Conservation (phyloP, 2,329 filamentous ascomycete genomes). For the Cryphonectria parasitica region DNA sequence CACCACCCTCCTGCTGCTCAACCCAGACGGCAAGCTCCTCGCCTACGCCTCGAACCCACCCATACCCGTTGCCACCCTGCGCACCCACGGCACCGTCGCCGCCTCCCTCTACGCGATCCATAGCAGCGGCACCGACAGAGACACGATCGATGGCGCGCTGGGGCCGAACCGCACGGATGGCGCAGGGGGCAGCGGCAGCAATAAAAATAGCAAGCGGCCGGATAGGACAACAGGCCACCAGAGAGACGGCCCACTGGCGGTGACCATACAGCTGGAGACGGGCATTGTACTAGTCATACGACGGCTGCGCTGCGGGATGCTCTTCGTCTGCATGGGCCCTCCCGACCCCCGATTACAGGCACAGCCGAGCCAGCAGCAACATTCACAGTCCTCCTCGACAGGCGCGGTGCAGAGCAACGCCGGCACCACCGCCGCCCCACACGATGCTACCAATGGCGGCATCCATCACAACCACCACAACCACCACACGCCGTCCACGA, state of each 20-base stretch:
- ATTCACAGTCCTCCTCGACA: constrained; percentile 4
- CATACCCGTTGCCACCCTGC: constrained; percentile 58
- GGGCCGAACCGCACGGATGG: constrained; percentile 34
- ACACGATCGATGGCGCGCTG: constrained; percentile 42
- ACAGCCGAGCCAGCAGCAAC: constrained; percentile 18
- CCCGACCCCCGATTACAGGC: constrained; percentile 28
- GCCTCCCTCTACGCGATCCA: constrained; percentile 65
- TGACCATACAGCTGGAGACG: constrained; percentile 61
- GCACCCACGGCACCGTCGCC: constrained; percentile 67
- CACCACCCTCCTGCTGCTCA: constrained; percentile 63
- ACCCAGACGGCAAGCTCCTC: constrained; percentile 65
- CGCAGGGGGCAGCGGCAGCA: constrained; percentile 24
- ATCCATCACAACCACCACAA: constrained; percentile 14
- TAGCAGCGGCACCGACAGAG: constrained; percentile 46
- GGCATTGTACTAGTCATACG: constrained; percentile 64
- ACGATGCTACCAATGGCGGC: background rate
- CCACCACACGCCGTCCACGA: constrained; percentile 29
- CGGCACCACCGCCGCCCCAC: background rate
- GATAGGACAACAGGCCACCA: constrained; percentile 1
- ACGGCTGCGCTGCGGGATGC: constrained; percentile 59
- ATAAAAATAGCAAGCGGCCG: constrained; percentile 14
- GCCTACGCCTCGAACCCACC: constrained; percentile 58
- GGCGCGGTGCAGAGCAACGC: constrained; percentile 8
- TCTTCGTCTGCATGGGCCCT: constrained; percentile 63
- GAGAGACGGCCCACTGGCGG: constrained; percentile 36